Evolutionary conservation across 2,329 filamentous ascomycete genomes (phyloP).

Genomic region (Pyrenochaeta sp.): DNA sequence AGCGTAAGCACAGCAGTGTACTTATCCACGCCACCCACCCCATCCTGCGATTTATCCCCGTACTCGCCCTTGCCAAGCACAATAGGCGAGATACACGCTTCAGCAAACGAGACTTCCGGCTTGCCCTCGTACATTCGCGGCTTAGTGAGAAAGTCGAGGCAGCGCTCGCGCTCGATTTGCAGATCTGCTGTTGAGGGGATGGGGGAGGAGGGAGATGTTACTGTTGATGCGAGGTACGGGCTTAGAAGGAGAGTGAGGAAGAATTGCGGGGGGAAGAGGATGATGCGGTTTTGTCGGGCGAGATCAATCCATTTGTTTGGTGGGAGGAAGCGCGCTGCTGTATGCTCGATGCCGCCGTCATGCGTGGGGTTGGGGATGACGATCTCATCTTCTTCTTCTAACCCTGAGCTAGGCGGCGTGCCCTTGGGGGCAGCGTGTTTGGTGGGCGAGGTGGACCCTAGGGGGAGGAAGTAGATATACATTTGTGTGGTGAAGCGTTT

Average conservation of each 20-base stretch:
- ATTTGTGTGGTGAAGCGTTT: slow-evolving; percentile 94
- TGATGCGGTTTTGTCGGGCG: slow-evolving; percentile 71
- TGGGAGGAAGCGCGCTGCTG: slow-evolving; percentile 79
- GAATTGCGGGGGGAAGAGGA: slow-evolving; percentile 90
- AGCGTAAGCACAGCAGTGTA: slow-evolving; percentile 62
- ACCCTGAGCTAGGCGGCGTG: slow-evolving; percentile 42
- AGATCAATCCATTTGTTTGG: slow-evolving; percentile 73
- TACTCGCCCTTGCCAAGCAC: slow-evolving; percentile 52
- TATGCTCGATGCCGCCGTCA: slow-evolving; percentile 75
- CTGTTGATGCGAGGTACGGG: slow-evolving; percentile 58
- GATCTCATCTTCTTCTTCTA: slow-evolving; percentile 56
- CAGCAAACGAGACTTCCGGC: slow-evolving; percentile 52
- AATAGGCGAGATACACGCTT: slow-evolving; percentile 53
- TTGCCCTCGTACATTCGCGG: slow-evolving; percentile 49
- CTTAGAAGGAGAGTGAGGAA: slow-evolving; percentile 72
- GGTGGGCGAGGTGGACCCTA: slow-evolving; percentile 48
- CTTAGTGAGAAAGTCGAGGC: slow-evolving; percentile 62
- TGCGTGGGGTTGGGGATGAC: slow-evolving; percentile 73
- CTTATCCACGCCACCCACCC: slow-evolving; percentile 52
- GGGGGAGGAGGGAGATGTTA: slow-evolving; percentile 31
- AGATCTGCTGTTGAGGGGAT: slow-evolving; percentile 49
- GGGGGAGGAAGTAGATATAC: slow-evolving; percentile 90
- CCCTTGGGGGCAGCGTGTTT: slow-evolving; percentile 39
- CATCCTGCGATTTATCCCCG: slow-evolving; percentile 40
- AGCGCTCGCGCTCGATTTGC: slow-evolving; percentile 42